Base-by-base conservation (phyloP, 2,329 filamentous ascomycete species). In the Cordyceps militaris region DNA sequence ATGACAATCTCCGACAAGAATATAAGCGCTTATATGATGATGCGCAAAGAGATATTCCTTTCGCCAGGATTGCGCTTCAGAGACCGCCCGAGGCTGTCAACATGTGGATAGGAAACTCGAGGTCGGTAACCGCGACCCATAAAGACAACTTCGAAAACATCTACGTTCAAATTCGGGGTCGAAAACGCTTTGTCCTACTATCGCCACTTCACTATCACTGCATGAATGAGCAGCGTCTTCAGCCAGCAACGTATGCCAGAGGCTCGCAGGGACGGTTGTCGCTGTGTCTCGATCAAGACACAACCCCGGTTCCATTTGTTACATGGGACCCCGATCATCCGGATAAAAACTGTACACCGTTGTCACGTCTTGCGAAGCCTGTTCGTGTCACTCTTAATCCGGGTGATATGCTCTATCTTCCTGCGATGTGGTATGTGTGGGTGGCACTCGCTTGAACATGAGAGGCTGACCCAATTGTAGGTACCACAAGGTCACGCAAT, bases 141-240 rank as follows among this genome's bases (percentile, higher is more conserved):
- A 88, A 87, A 66, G 90, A 94, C 72, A 88, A 88, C 65, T 93
- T 92, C 69, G 89, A 94, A 70, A 94, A 94, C 68, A 79, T 94
- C 0, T 94, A 92, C 69, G 86, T 90, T 1, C 89, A 93, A 66
- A 71, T 93, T 14, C 70, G 84, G 1, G 90, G 89, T 0, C 73
- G 74, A 57, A 94, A 94, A 68, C 83, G 88, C 63, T 94, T 94
- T 63, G 79, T 85, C 0, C 75, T 94, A 1, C 71, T 94, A 1
- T 86, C 89, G n/a, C 85, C 89, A 0, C 69, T 87, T 1, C 88
- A 84, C 61, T 81, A 85, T 63, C 77, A 86, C 0, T 88, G 85
- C 61, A 83, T 91, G 44, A 83, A 83, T 59, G 89, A 93, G 73
- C 73, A 73, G 62, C 64, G 67, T 0, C 73, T 92, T 4, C 65